Evolutionary conservation across 306 rosid genomes (phyloP).

Genomic region (Cucurbita ficifolia): DNA sequence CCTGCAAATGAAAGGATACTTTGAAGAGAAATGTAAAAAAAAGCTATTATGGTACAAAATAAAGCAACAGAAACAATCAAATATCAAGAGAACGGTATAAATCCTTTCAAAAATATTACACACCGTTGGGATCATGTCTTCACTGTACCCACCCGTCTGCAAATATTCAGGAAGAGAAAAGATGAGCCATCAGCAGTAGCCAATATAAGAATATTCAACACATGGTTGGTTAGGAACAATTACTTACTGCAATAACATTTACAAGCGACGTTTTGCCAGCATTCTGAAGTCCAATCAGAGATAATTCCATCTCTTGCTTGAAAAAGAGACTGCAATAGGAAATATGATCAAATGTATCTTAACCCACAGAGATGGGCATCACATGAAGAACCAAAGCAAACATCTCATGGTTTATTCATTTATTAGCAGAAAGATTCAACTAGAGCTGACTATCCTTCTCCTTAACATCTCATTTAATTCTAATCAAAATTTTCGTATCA

Average conservation of each 20-base stretch:
- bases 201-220: not conserved
- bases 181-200: conserved; percentile 9
- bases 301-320: conserved; percentile 72
- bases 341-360: not conserved
- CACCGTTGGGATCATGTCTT: conserved; percentile 77
- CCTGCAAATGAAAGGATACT: conserved; percentile 20
- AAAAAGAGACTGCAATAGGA: conserved; percentile 29
- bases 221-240: not conserved
- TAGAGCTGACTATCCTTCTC: not conserved
- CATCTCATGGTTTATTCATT: not conserved
- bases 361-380: not conserved
- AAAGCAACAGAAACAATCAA: not conserved
- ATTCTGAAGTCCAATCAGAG: conserved; percentile 63
- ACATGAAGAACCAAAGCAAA: not conserved
- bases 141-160: conserved; percentile 55
- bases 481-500: not conserved
- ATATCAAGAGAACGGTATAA: not conserved
- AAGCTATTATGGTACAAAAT: not conserved
- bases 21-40: not conserved
- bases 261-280: conserved; percentile 67
- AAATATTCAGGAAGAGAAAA: conserved; percentile 12
- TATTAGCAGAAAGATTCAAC: not conserved
- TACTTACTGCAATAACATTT: conserved; percentile 60
- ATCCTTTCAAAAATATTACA: conserved; percentile 8
- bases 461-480: not conserved